phyloP scores from a whole-genome alignment of 2,329 filamentous ascomycete genomes.

The Penicillium fuscoglaucum region DNA sequence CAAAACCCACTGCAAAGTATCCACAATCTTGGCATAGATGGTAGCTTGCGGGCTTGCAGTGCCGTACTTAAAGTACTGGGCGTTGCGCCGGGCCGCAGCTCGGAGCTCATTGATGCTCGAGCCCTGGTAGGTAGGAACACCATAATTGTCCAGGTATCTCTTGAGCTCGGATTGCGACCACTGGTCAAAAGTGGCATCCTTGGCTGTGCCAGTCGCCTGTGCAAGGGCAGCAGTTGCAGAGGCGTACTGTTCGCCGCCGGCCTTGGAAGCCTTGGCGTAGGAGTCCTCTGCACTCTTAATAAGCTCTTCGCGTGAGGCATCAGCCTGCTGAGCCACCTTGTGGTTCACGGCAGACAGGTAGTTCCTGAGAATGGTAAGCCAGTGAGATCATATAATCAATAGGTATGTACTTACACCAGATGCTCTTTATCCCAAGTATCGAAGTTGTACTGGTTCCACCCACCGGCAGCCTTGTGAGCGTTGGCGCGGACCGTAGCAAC shows the following conservation, averaged over 20 bases:
- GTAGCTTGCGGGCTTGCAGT: slow-evolving; percentile 66
- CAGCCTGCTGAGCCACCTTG: slow-evolving; percentile 62
- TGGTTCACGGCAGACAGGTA: slow-evolving; percentile 51
- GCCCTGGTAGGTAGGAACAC: slow-evolving; percentile 67
- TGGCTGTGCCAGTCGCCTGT: slow-evolving; percentile 64
- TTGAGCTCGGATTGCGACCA: slow-evolving; percentile 74
- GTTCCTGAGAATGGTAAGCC: slow-evolving; percentile 38
- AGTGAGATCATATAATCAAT: slow-evolving; percentile 40
- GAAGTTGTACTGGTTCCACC: slow-evolving; percentile 74
- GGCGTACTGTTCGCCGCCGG: slow-evolving; percentile 52
- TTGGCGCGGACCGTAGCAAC: slow-evolving; percentile 72
- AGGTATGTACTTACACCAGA: slow-evolving; percentile 53
- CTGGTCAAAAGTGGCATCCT: slow-evolving; percentile 66
- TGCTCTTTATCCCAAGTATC: slow-evolving; percentile 74
- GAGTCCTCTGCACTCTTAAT: slow-evolving; percentile 55
- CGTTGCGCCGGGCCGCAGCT: slow-evolving; percentile 69
- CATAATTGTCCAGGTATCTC: slow-evolving; percentile 76
- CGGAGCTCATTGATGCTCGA: slow-evolving; percentile 68
- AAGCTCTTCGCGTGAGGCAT: slow-evolving; percentile 71
- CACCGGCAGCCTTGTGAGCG: slow-evolving; percentile 66
- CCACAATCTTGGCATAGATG: slow-evolving; percentile 62
- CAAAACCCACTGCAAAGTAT: slow-evolving; percentile 49
- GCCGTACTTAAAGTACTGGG: slow-evolving; percentile 75
- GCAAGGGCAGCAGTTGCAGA: slow-evolving; percentile 71
- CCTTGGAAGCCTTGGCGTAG: slow-evolving; percentile 50